phyloP scores from a whole-genome alignment of 2,329 filamentous ascomycete genomes.

The Tolypocladium sp. region DNA sequence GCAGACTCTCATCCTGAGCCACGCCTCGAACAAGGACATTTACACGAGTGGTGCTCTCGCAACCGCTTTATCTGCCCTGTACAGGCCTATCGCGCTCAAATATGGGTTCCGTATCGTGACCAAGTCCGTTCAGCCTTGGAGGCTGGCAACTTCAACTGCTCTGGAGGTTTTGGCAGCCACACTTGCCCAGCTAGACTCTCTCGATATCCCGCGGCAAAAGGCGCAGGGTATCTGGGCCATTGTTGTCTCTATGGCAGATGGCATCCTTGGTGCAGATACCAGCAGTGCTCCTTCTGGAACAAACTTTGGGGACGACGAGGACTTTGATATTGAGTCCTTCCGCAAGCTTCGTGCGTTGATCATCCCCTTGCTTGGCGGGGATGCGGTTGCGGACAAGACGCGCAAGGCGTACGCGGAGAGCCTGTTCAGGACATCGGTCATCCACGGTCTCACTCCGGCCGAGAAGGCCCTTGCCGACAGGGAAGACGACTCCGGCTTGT shows the following conservation, averaged over 20 bases:
- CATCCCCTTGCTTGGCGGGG: conserved; percentile 61
- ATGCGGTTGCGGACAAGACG: conserved; percentile 54
- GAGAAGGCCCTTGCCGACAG: conserved; percentile 46
- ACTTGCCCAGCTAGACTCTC: conserved; percentile 48
- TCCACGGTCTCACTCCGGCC: conserved; percentile 53
- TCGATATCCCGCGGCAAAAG: conserved; percentile 33
- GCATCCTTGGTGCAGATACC: conserved; percentile 60
- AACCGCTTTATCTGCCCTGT: conserved; percentile 56
- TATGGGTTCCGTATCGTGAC: conserved; percentile 69
- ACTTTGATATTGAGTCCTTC: conserved; percentile 74
- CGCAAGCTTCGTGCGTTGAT: conserved; percentile 59
- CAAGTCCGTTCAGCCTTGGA: conserved; percentile 68
- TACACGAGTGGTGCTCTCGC: conserved; percentile 60
- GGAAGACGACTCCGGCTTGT: conserved; percentile 41
- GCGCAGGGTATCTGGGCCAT: conserved; percentile 59
- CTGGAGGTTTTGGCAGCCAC: conserved; percentile 60
- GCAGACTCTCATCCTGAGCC: conserved; percentile 47
- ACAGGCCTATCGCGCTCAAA: conserved; percentile 65
- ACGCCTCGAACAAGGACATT: conserved; percentile 55
- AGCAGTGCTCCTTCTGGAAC: conserved; percentile 32
- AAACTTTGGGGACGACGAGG: conserved; percentile 58
- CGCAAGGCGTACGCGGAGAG: conserved; percentile 63
- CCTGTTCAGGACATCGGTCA: conserved; percentile 73
- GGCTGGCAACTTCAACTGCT: conserved; percentile 62
- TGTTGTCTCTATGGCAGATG: conserved; percentile 55